Evolutionary conservation across 2,329 filamentous ascomycete genomes (phyloP).

Genomic region (Metarhizium robertsii): DNA sequence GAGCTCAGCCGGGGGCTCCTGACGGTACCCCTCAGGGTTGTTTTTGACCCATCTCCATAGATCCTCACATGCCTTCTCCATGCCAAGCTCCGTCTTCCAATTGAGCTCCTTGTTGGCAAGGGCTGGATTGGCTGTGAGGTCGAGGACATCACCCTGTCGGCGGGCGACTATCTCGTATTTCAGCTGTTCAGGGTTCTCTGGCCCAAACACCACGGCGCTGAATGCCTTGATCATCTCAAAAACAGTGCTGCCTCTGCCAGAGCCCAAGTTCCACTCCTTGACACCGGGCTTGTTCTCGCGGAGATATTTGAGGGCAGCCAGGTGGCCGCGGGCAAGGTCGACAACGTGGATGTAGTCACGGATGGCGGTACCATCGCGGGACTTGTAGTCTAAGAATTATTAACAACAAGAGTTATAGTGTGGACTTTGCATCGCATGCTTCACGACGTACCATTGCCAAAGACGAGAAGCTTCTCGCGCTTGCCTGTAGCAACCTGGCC

Average conservation of each 20-base stretch:
- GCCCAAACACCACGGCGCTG: conserved; percentile 30
- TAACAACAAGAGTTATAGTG: conserved; percentile 6
- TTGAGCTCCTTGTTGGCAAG: conserved; percentile 80
- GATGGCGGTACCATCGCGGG: conserved; percentile 85
- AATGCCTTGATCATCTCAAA: conserved; percentile 98
- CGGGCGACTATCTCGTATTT: conserved; percentile 79
- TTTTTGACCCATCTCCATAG: conserved; percentile 97
- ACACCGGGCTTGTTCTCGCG: conserved; percentile 78
- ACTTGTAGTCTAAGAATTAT: conserved; percentile 64
- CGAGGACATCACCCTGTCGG: conserved; percentile 81
- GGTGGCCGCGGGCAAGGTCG: conserved; percentile 77
- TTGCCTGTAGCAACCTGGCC: conserved; percentile 95
- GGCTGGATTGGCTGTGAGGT: conserved; percentile 85
- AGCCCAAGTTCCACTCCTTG: conserved; percentile 93
- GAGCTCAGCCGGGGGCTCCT: conserved; percentile 78
- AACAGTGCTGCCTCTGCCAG: conserved; percentile 88
- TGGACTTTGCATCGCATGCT: neutral
- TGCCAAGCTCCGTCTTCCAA: conserved; percentile 84
- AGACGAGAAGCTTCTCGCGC: conserved; percentile 87
- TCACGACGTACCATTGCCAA: conserved; percentile 74
- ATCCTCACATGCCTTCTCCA: conserved; percentile 90
- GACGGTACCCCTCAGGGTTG: conserved; percentile 90
- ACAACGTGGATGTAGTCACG: conserved; percentile 98
- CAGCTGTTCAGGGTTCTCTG: conserved; percentile 28
- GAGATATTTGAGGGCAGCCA: conserved; percentile 84